A percentile compares a stretch with the other conserved stretches of the same genome.
Conservation (phyloP, 176 grass and related monocot genomes). For the Zea mays region DNA sequence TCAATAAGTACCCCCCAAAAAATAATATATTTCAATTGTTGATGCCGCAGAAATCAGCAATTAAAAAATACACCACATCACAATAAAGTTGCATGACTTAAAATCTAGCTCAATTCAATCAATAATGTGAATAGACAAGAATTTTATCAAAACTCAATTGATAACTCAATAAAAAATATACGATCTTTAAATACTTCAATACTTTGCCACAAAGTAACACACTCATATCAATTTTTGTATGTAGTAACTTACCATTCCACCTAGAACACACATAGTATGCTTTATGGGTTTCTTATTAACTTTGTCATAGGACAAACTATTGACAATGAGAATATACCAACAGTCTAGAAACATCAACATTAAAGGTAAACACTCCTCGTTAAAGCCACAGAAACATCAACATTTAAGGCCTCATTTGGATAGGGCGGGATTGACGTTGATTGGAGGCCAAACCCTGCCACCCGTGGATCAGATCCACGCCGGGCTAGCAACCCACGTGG, state of each 20-base stretch:
- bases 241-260: background rate
- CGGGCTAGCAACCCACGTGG: no score
- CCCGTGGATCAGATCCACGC: no score
- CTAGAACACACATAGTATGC: background rate
- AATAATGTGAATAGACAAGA: background rate
- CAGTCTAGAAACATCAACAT: background rate
- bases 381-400: background rate
- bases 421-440: no score
- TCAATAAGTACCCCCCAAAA: background rate
- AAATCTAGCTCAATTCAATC: constrained; percentile 2
- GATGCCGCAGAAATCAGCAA: background rate
- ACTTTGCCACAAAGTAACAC: background rate
- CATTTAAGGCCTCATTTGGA: background rate
- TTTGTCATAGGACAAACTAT: background rate
- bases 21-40: background rate
- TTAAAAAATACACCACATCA: background rate
- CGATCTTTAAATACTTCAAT: constrained; percentile 1
- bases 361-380: background rate
- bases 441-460: no score
- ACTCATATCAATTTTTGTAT: background rate
- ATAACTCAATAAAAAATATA: background rate
- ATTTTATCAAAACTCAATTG: background rate
- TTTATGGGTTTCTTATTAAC: background rate
- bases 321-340: background rate
- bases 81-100: background rate